Evolutionary conservation across 805 yeast genomes (phyloP).

Genomic region (Limtongia smithiae): DNA sequence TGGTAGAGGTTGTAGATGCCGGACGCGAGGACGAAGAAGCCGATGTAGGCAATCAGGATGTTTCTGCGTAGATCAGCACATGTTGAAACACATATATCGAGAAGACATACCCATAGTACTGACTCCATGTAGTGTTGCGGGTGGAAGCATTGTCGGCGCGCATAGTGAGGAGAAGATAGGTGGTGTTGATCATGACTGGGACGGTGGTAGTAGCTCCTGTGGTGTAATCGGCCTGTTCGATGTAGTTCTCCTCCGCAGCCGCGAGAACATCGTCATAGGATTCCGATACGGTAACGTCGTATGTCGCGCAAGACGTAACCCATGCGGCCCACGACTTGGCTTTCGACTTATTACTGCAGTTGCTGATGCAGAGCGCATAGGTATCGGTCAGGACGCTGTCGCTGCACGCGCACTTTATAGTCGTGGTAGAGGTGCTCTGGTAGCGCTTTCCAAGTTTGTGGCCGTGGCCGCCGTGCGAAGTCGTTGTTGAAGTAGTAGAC

Average conservation of each 20-base stretch:
- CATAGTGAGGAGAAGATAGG: background rate
- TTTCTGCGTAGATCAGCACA: conserved; percentile 7
- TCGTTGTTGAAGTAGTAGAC: too few species aligned
- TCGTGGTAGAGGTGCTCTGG: too few species aligned
- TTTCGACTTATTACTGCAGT: too few species aligned
- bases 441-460: too few species aligned
- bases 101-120: conserved; percentile 16
- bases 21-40: conserved; percentile 7
- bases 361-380: too few species aligned
- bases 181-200: conserved; percentile 6
- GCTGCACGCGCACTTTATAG: too few species aligned
- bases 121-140: conserved; percentile 7
- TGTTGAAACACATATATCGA: background rate
- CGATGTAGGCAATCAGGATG: conserved; percentile 20
- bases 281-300: too few species aligned
- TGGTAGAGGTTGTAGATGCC: conserved; percentile 1
- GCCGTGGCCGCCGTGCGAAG: too few species aligned
- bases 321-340: too few species aligned
- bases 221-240: conserved; percentile 1
- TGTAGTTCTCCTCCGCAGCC: conserved; percentile 6
- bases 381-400: too few species aligned
- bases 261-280: too few species aligned
- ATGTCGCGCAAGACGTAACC: too few species aligned
- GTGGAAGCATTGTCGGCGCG: conserved; percentile 8
- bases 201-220: conserved; percentile 2